These are phyloP conservation scores for Leccinum longicurvipes DNA, from an alignment of 768 basidiomycete species.

Conservation along the genomic window DNA sequence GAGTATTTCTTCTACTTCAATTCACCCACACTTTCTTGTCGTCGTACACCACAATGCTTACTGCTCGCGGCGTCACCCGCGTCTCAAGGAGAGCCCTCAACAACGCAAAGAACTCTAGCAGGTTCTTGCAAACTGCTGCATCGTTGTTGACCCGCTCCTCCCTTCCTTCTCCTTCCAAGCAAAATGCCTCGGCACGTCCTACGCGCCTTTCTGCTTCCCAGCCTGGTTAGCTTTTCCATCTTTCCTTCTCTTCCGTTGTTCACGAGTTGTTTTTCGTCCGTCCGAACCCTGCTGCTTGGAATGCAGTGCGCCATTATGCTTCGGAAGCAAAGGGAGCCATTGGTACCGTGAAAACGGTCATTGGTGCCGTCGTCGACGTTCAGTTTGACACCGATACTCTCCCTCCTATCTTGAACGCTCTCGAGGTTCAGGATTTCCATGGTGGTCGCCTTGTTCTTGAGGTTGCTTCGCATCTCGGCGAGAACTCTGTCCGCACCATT, in stretches of 20 bases:
- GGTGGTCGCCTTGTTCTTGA: constrained; percentile 98
- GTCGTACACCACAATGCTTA: constrained; percentile 64
- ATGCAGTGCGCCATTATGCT: constrained; percentile 78
- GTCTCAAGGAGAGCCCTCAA: constrained; percentile 81
- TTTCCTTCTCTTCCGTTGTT: not conserved
- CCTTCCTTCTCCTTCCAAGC: constrained; percentile 44
- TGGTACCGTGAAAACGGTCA: constrained; percentile 95
- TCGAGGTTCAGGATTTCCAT: constrained; percentile 92
- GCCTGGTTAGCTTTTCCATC: constrained; percentile 45
- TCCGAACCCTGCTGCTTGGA: constrained; percentile 1
- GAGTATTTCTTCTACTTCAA: constrained; percentile 32
- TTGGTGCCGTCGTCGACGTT: constrained; percentile 99
- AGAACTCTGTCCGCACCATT: constrained; percentile 99
- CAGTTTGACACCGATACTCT: constrained; percentile 91
- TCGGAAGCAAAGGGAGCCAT: constrained; percentile 74
- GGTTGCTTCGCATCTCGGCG: constrained; percentile 97
- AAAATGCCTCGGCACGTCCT: constrained; percentile 47
- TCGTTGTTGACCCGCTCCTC: constrained; percentile 53
- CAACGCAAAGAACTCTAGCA: constrained; percentile 68
- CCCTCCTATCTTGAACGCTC: constrained; percentile 97
- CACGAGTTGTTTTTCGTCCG: not conserved
- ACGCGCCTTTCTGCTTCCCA: constrained; percentile 45
- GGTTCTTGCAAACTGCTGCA: constrained; percentile 77
- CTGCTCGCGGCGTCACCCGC: constrained; percentile 83
- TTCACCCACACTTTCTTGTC: constrained; percentile 22